Percentiles rank a stretch among this genome's conserved stretches.
phyloP scores from a whole-genome alignment of 1,284 basidiomycete genomes.

The Puccinia polysora region DNA sequence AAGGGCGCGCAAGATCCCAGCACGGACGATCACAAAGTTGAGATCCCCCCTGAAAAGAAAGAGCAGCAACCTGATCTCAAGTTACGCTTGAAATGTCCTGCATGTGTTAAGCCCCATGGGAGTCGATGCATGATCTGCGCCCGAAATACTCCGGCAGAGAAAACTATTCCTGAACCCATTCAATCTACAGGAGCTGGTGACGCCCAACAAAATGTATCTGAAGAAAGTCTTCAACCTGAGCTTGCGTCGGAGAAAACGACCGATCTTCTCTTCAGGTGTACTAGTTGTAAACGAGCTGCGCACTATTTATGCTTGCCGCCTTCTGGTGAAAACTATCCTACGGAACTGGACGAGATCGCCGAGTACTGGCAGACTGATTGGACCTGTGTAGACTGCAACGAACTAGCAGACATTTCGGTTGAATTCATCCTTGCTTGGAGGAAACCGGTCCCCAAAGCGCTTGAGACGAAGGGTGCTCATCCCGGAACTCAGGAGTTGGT shows the following conservation, averaged over 20 bases:
- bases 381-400: constrained; percentile 74
- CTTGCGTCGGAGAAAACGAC: too few species aligned
- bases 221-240: not conserved
- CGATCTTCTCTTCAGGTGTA: constrained; percentile 72
- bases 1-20: not conserved
- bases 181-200: not conserved
- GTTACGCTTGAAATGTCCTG: constrained; percentile 40
- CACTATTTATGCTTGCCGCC: constrained; percentile 64
- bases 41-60: constrained; percentile 28
- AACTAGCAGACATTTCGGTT: constrained; percentile 62
- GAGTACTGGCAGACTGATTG: constrained; percentile 57
- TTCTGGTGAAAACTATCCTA: constrained; percentile 58
- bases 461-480: constrained; percentile 20
- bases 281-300: constrained; percentile 69
- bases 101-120: constrained; percentile 32
- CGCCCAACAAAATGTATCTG: not conserved
- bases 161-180: not conserved
- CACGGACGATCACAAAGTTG: not conserved
- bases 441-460: constrained; percentile 33
- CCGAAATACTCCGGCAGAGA: not conserved
- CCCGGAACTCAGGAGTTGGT: constrained; percentile 44
- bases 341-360: constrained; percentile 61
- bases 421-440: constrained; percentile 90
- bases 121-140: constrained; percentile 35
- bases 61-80: constrained; percentile 36